Evolutionary conservation across 2,329 filamentous ascomycete genomes (phyloP), one percentile per base, ranked within the genome.

Genomic region (Huntiella decipiens): DNA sequence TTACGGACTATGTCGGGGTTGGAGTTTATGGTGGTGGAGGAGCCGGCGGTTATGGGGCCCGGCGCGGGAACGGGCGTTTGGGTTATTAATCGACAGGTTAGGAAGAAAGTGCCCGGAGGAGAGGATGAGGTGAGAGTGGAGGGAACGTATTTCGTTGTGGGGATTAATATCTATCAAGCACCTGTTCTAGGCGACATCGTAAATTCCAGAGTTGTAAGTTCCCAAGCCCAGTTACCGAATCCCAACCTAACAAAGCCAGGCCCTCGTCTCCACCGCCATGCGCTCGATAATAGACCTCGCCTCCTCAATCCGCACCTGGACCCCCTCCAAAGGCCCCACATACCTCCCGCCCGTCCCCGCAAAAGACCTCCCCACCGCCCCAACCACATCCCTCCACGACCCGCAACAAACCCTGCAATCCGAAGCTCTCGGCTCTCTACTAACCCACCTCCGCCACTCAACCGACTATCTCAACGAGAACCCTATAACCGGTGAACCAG

Each of bases 401-500:
- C 11, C 17, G 8, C 37, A 16, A 16, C 31, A 36, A 11, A 57
- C 58, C 15, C 38, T 19, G 15, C 28, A 11, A 58, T 42, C 66
- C 61, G 45, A 58, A 4, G 65, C 74, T 2, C 72, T 77, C 52
- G 71, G 77, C 53, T 71, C 74, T 0, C 68, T 75, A 51, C 59
- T 64, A 52, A 64, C 73, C 36, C 71, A 76, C 52, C 63, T 73
- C 58, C 67, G 66, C 51, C 73, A 71, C 52, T 75, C 74, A 34
- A 70, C 73, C 42, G 74, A 79, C 52, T 79, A 75, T 55, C 71
- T 79, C 59, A 73, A 80, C 58, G 73, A 79, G 57, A 79, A 77
- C 52, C 74, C 75, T 37, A 79, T 80, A 53, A 78, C 74, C 0
- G 76, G 77, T 42, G 67, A 70, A 28, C 76, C 76, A 1, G 76